phyloP scores from a whole-genome alignment of 345 rosid genomes.

The Eucalyptus cloeziana region DNA sequence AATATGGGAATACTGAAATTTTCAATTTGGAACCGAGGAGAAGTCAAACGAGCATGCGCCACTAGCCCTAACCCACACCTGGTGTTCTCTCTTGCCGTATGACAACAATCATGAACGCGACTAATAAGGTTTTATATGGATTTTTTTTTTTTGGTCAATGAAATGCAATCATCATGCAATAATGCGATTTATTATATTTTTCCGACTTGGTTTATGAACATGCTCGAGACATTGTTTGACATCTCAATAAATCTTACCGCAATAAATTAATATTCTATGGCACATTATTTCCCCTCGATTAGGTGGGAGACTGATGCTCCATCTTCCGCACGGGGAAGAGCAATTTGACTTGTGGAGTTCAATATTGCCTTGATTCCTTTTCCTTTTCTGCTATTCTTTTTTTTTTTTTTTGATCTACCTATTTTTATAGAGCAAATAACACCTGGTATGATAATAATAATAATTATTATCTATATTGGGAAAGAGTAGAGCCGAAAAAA shows the following conservation, averaged over 20 bases:
- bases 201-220: not conserved
- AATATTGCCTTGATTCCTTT: not conserved
- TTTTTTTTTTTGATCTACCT: not conserved
- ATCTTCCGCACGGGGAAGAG: not conserved
- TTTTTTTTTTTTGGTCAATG: not conserved
- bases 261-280: not conserved
- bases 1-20: not conserved
- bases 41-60: not conserved
- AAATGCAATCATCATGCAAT: not conserved
- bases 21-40: not conserved
- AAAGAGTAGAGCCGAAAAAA: not conserved
- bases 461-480: not conserved
- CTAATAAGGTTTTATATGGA: not conserved
- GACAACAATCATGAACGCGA: not conserved
- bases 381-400: not conserved
- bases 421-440: not conserved
- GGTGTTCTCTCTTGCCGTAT: not conserved
- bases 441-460: not conserved
- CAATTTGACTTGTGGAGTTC: not conserved
- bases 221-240: not conserved
- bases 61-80: not conserved
- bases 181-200: not conserved
- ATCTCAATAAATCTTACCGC: too few relatives aligned
- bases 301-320: not conserved
- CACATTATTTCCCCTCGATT: not conserved